Evolutionary conservation across 192 early-diverging fungal species (phyloP), one percentile per base, ranked within the genome.

Genomic region (Rhizoclosmatium sp.): DNA sequence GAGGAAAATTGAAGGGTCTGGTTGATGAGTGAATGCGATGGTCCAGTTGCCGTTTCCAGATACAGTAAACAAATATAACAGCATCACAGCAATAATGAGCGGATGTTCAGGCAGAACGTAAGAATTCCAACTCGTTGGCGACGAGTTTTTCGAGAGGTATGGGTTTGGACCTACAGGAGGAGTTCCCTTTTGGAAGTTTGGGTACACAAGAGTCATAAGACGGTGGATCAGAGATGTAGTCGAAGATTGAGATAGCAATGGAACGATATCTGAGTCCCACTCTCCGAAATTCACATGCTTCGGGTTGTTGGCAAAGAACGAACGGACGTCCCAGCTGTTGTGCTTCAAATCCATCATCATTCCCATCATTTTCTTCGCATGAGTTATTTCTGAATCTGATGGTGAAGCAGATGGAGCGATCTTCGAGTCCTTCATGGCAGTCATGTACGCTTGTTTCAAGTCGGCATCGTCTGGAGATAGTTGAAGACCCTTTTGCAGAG

Each of bases 311-410:
- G 58, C 5, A 46, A 80, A 71, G 46, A 80, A 80, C 45, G 47
- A n/a, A n/a, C 73, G 40, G 10, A 80, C 42, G 64, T 80, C 78
- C 78, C 47, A 82, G 1, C 75, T 78, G 42, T 82, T 82, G 62
- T 82, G 56, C 16, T 49, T 54, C 12, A 82, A 47, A 59, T 82
- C 81, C 81, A 82, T 82, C 81, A 82, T 75, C 81, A 82, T 82
- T 49, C 81, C 81, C 56, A 78, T 70, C 48, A 82, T 78, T 78
- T 82, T 78, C 48, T 82, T 77, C 4, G 76, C 48, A 47, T 77
- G 76, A 42, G 14, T 62, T 58, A 56, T 40, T 31, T 46, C 70
- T 45, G 56, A 49, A 2, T 23, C n/a, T 3, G 45, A 12, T 39
- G 47, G n/a, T 54, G 12, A 21, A 47, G 69, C 14, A 0, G 48